Conservation (phyloP, 2,329 filamentous ascomycete genomes). For the Fusarium veterinarium region DNA sequence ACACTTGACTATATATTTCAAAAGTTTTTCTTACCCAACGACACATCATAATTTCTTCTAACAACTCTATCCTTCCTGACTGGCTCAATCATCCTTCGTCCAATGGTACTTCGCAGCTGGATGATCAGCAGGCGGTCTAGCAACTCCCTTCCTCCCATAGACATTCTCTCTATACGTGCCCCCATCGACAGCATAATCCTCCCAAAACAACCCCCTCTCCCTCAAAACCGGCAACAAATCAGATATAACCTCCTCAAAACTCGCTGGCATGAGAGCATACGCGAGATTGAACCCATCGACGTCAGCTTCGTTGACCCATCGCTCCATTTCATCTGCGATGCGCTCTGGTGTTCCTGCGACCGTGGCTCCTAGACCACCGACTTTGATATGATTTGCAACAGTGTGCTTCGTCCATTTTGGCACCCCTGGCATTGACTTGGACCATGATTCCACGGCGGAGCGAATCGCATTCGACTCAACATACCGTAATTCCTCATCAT, state of each 20-base stretch:
- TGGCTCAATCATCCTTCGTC: conserved; percentile 47
- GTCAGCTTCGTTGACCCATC: conserved; percentile 75
- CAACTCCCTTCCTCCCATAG: conserved; percentile 50
- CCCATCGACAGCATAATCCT: conserved; percentile 56
- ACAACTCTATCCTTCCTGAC: neutral
- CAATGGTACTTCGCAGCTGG: conserved; percentile 55
- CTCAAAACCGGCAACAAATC: conserved; percentile 72
- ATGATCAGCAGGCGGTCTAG: conserved; percentile 52
- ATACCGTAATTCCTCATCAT: conserved; percentile 72
- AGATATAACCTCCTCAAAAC: conserved; percentile 74
- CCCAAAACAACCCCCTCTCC: conserved; percentile 67
- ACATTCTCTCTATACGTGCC: conserved; percentile 59
- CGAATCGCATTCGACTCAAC: conserved; percentile 72
- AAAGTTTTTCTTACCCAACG: neutral
- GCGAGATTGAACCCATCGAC: conserved; percentile 79
- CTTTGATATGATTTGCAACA: conserved; percentile 73
- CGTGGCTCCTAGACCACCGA: conserved; percentile 74
- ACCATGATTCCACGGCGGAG: conserved; percentile 63
- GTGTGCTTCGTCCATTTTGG: conserved; percentile 79
- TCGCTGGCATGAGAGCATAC: conserved; percentile 60
- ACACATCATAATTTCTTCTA: rapidly evolving
- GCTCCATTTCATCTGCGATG: conserved; percentile 75
- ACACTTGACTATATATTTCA: neutral
- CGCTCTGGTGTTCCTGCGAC: conserved; percentile 72
- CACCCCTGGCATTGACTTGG: conserved; percentile 66